Percentiles rank a stretch among this genome's conserved stretches.
Evolutionary conservation across 164 flowering plant genomes (phyloP).

Genomic region (Cinnamomum chago): DNA sequence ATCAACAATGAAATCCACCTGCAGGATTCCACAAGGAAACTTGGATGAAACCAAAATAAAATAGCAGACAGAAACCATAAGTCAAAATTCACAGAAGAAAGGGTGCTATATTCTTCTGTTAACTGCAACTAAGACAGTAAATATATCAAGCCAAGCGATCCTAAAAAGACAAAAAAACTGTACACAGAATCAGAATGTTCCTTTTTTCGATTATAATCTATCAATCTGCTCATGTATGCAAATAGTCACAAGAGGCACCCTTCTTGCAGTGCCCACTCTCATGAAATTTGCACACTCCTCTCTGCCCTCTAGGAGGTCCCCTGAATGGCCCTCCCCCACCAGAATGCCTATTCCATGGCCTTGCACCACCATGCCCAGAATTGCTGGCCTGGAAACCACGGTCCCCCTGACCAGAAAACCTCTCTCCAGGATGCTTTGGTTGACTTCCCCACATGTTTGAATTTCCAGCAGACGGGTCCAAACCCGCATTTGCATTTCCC

Average conservation of each 20-base stretch:
- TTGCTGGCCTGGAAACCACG: constrained; percentile 40
- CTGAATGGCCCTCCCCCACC: constrained; percentile 34
- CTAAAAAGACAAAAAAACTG: constrained; percentile 13
- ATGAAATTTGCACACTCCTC: constrained; percentile 51
- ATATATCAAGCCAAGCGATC: constrained; percentile 7
- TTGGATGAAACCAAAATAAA: background rate
- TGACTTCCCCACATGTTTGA: constrained; percentile 37
- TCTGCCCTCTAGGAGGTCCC: constrained; percentile 26
- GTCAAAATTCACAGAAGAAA: background rate
- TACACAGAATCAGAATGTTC: constrained; percentile 12
- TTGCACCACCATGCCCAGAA: constrained; percentile 39
- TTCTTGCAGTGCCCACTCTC: constrained; percentile 71
- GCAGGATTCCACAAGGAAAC: background rate
- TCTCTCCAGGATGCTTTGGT: constrained; percentile 36
- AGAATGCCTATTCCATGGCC: constrained; percentile 44
- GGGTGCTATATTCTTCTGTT: background rate
- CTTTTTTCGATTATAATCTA: no score
- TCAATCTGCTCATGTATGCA: constrained; percentile 35
- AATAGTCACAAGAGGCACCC: constrained; percentile 60
- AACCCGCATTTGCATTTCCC: constrained; percentile 11
- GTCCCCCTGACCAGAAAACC: constrained; percentile 37
- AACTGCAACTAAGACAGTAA: background rate
- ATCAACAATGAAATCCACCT: background rate
- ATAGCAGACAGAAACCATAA: background rate
- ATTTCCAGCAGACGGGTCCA: constrained; percentile 20